Evolutionary conservation across 441 rosid genomes (phyloP).

Genomic region (Croton laevigatus): DNA sequence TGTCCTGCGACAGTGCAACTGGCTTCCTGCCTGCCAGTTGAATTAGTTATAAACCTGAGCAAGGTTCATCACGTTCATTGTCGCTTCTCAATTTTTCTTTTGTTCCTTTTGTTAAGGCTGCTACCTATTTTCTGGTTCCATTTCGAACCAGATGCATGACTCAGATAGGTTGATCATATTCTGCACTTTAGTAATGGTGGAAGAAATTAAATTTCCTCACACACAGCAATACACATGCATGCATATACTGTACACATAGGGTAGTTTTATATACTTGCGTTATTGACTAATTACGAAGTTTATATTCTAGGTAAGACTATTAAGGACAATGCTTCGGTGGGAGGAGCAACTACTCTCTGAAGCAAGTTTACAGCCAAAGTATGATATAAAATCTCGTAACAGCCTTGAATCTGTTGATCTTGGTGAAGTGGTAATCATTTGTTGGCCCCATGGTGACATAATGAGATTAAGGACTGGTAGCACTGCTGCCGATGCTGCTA

Average conservation of each 20-base stretch:
- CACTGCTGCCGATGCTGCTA: slow-evolving; percentile 77
- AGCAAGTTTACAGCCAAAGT: slow-evolving; percentile 32
- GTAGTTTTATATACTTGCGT: not conserved
- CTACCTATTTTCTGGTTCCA: not conserved
- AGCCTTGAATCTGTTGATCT: slow-evolving; percentile 27
- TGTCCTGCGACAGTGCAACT: not conserved
- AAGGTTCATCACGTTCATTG: not conserved
- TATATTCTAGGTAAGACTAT: slow-evolving; percentile 44
- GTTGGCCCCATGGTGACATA: slow-evolving; percentile 71
- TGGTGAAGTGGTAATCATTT: slow-evolving; percentile 63
- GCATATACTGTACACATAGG: not conserved
- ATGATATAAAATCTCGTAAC: slow-evolving; percentile 9
- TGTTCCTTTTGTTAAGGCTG: not conserved
- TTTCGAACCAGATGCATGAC: not conserved
- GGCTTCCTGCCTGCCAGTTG: not conserved
- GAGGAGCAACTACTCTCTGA: slow-evolving; percentile 60
- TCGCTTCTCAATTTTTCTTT: not conserved
- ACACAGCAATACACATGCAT: not conserved
- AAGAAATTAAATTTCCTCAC: not conserved
- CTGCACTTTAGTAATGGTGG: not conserved
- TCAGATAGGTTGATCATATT: not conserved
- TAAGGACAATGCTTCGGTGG: slow-evolving; percentile 79
- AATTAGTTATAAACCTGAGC: not conserved
- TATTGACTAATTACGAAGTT: not conserved
- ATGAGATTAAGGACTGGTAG: slow-evolving; percentile 64